Percentiles rank a stretch among this genome's conserved stretches.
These are phyloP conservation scores for Otatea glauca DNA, from an alignment of 176 grass and related monocot genomes.

Conservation along the genomic window DNA sequence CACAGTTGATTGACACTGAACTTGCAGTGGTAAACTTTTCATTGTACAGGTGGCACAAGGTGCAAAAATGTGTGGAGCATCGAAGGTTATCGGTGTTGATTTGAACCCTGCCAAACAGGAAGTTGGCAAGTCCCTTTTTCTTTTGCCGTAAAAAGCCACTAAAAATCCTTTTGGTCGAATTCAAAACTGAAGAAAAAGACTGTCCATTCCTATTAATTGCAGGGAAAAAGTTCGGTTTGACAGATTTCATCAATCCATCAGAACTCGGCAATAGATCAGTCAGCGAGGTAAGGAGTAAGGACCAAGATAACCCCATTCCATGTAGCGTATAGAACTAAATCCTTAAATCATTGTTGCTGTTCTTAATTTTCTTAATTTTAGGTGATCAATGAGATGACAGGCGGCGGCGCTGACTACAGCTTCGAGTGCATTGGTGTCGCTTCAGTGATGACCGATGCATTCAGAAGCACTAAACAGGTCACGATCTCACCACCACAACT, in stretches of 20 bases:
- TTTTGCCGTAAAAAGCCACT: neutral
- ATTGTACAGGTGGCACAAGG: constrained; percentile 60
- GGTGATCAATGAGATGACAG: constrained; percentile 67
- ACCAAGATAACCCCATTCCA: neutral
- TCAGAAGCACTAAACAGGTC: constrained; percentile 62
- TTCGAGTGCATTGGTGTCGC: constrained; percentile 79
- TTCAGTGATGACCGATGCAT: constrained; percentile 64
- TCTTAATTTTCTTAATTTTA: constrained; percentile 14
- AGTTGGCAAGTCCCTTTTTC: constrained; percentile 30
- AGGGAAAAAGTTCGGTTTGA: constrained; percentile 57
- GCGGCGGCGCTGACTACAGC: constrained; percentile 63
- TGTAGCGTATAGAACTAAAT: neutral
- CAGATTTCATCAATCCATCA: constrained; percentile 58
- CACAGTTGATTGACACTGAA: neutral
- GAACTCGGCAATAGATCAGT: constrained; percentile 48
- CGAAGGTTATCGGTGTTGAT: constrained; percentile 67
- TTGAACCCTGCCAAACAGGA: constrained; percentile 60
- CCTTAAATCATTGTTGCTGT: neutral
- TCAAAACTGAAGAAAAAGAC: neutral
- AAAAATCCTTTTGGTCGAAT: neutral
- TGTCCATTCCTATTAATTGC: neutral
- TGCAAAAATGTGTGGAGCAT: constrained; percentile 60
- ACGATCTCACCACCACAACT: neutral
- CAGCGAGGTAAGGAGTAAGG: constrained; percentile 43
- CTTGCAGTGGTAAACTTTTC: neutral